Conservation (phyloP, 225 moss, liverwort and hornwort species). For the Climacium dendroides region DNA sequence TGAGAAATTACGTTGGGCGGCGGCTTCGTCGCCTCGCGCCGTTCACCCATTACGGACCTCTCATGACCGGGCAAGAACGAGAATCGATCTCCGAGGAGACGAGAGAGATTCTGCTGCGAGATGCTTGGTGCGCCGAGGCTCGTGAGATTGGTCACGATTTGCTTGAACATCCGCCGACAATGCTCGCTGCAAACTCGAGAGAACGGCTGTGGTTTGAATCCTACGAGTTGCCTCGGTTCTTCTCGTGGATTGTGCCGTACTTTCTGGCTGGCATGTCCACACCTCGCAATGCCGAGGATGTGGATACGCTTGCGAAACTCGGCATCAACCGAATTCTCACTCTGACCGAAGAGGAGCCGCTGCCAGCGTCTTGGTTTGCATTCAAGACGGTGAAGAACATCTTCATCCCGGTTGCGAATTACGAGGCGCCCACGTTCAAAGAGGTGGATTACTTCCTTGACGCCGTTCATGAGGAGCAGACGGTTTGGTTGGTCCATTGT, state of each 20-base stretch:
- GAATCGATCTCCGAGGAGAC: constrained; percentile 2
- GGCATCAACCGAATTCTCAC: constrained; percentile 52
- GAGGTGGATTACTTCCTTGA: constrained; percentile 65
- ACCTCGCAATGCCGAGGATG: constrained; percentile 36
- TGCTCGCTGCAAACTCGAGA: background rate
- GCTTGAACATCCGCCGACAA: background rate
- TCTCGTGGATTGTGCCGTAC: constrained; percentile 67
- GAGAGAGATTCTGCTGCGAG: constrained; percentile 3
- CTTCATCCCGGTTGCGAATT: constrained; percentile 47
- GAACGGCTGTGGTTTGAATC: constrained; percentile 16
- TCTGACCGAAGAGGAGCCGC: constrained; percentile 52
- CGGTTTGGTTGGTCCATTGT: constrained; percentile 53
- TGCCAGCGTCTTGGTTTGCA: constrained; percentile 35
- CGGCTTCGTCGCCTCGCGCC: background rate
- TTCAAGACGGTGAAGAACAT: constrained; percentile 14
- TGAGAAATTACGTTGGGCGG: background rate
- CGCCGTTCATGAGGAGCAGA: constrained; percentile 9
- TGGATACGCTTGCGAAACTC: constrained; percentile 30
- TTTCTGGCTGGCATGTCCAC: constrained; percentile 76
- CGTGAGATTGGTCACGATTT: constrained; percentile 8
- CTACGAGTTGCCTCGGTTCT: constrained; percentile 50
- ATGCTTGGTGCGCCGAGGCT: constrained; percentile 23
- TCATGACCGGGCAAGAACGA: constrained; percentile 14
- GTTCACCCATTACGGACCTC: constrained; percentile 20
- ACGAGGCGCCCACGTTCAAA: constrained; percentile 46